Percentiles rank a stretch among this genome's conserved stretches.
phyloP scores from a whole-genome alignment of 140 eudicot species.

The Oenanthe javanica region DNA sequence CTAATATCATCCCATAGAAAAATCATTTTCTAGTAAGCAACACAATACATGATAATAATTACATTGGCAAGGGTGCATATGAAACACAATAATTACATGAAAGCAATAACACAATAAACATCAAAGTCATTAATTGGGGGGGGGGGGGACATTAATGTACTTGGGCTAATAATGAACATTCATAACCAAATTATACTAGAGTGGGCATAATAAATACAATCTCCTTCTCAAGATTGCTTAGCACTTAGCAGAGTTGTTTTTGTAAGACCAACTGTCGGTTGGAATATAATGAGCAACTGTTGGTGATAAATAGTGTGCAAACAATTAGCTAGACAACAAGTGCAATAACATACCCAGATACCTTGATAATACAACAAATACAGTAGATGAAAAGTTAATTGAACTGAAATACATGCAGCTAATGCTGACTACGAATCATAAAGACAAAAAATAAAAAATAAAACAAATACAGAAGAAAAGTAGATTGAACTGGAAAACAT shows the following conservation, averaged over 20 bases:
- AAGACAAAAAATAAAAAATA: too few species aligned
- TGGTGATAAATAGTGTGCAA: too few species aligned
- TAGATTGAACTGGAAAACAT: neutral
- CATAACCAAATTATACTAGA: neutral
- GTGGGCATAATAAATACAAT: neutral
- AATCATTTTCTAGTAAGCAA: neutral
- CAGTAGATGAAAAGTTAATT: neutral
- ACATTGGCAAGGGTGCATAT: neutral
- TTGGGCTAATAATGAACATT: neutral
- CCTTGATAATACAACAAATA: neutral
- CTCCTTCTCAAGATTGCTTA: neutral
- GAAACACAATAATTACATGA: neutral
- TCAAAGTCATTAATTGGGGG: neutral
- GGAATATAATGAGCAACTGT: too few species aligned
- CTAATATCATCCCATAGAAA: conserved; percentile 25
- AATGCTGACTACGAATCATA: neutral
- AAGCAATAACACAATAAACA: neutral
- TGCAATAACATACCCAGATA: too few species aligned
- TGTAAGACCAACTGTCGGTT: neutral
- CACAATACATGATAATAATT: too few species aligned
- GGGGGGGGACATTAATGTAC: too few species aligned
- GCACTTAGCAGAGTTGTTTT: neutral
- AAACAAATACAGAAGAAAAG: neutral
- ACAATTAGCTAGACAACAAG: too few species aligned
- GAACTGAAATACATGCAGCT: neutral